These are phyloP conservation scores for Talaromyces funiculosus DNA, from an alignment of 2,329 filamentous ascomycete species.

Conservation along the genomic window DNA sequence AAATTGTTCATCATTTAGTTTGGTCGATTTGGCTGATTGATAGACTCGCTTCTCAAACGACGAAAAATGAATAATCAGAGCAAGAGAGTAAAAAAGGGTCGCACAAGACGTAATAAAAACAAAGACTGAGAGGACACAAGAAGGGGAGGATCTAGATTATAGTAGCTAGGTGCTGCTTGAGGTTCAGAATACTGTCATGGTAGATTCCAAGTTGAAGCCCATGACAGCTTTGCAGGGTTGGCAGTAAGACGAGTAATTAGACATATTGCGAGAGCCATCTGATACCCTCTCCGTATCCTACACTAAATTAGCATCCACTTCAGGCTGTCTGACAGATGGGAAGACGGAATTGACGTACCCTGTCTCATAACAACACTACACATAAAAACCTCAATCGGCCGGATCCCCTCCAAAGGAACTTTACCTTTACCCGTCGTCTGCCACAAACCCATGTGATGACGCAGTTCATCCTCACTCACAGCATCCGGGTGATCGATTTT, in stretches of 20 bases:
- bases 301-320: neutral
- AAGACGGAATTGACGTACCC: slow-evolving; percentile 48
- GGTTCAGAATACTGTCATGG: neutral
- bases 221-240: neutral
- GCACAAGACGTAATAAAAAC: neutral
- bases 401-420: slow-evolving; percentile 83
- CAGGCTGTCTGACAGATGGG: neutral
- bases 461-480: slow-evolving; percentile 89
- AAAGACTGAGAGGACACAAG: neutral
- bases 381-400: slow-evolving; percentile 97
- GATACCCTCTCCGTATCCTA: slow-evolving; percentile 81
- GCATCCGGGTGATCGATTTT: slow-evolving; percentile 99
- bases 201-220: neutral
- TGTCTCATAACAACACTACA: slow-evolving; percentile 98
- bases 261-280: slow-evolving; percentile 92
- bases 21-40: neutral
- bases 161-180: neutral
- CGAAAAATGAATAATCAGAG: neutral
- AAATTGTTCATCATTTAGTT: too few species aligned
- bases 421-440: slow-evolving; percentile 97
- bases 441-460: slow-evolving; percentile 86
- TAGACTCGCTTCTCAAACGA: neutral
- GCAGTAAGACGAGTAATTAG: slow-evolving; percentile 39
- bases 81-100: neutral
- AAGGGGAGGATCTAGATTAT: neutral